A percentile compares a stretch with the other conserved stretches of the same genome.
These are phyloP conservation scores for Dunaliella sp. DNA, from an alignment of 139 green algal genomes.

Conservation along the genomic window DNA sequence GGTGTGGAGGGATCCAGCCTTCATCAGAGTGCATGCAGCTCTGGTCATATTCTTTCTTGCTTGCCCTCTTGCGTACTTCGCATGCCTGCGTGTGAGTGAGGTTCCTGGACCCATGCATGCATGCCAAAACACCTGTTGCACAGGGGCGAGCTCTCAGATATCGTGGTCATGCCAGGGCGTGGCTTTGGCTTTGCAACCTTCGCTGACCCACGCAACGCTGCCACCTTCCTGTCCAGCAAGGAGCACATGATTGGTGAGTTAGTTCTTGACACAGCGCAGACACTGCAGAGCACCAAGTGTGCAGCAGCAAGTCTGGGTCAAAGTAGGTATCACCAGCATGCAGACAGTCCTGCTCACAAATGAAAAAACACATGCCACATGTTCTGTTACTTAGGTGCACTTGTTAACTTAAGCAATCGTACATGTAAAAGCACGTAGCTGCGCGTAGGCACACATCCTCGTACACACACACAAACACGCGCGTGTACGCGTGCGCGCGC, in stretches of 20 bases:
- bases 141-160: conserved; percentile 67
- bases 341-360: too few species aligned
- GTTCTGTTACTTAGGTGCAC: too few species aligned
- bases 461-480: neutral
- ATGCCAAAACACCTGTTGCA: neutral
- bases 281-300: too few species aligned
- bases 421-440: too few species aligned
- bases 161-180: conserved; percentile 67
- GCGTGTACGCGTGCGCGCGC: neutral
- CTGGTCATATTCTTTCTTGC: neutral
- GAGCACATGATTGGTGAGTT: conserved; percentile 11
- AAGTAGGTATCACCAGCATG: too few species aligned
- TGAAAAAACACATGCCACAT: too few species aligned
- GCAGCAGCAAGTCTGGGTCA: too few species aligned
- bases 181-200: conserved; percentile 82
- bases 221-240: conserved; percentile 58
- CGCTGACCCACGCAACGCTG: conserved; percentile 37
- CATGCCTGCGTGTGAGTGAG: neutral
- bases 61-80: neutral
- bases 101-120: neutral
- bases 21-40: too few species aligned
- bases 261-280: too few species aligned
- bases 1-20: too few species aligned
- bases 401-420: too few species aligned
- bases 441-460: neutral